Percentiles rank a stretch among this genome's conserved stretches.
Evolutionary conservation across 106 monocot genomes (phyloP).

Genomic region (Dendrobium officinale): DNA sequence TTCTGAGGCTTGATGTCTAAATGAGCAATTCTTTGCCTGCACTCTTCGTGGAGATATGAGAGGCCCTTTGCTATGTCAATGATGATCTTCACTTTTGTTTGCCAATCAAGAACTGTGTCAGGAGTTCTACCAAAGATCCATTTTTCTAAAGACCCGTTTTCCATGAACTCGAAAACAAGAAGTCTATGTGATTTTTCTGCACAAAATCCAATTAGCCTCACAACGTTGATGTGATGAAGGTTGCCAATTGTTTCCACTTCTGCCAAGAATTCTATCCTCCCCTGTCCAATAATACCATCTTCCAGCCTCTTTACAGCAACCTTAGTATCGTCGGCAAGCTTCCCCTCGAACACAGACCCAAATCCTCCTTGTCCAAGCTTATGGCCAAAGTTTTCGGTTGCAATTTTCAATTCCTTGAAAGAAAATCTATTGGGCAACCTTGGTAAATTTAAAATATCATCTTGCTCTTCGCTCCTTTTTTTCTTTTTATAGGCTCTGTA

Average conservation of each 20-base stretch:
- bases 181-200: too few species aligned
- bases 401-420: conserved; percentile 23
- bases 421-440: conserved; percentile 33
- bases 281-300: conserved; percentile 42
- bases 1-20: neutral
- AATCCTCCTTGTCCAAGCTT: conserved; percentile 63
- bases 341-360: conserved; percentile 58
- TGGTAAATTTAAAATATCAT: conserved; percentile 21
- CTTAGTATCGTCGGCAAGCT: conserved; percentile 38
- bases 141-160: too few species aligned
- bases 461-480: conserved; percentile 14
- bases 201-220: conserved; percentile 12
- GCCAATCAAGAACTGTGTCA: too few species aligned
- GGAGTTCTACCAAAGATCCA: too few species aligned
- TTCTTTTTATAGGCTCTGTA: too few species aligned
- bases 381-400: conserved; percentile 35
- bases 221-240: conserved; percentile 76
- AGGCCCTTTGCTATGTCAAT: too few species aligned
- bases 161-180: too few species aligned
- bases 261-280: conserved; percentile 53
- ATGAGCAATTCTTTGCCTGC: too few species aligned
- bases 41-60: too few species aligned
- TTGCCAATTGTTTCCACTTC: conserved; percentile 62
- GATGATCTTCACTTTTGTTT: too few species aligned
- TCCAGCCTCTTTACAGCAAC: conserved; percentile 58